phyloP scores from a whole-genome alignment of 2,329 filamentous ascomycete species.

The Penicillium sp. region DNA sequence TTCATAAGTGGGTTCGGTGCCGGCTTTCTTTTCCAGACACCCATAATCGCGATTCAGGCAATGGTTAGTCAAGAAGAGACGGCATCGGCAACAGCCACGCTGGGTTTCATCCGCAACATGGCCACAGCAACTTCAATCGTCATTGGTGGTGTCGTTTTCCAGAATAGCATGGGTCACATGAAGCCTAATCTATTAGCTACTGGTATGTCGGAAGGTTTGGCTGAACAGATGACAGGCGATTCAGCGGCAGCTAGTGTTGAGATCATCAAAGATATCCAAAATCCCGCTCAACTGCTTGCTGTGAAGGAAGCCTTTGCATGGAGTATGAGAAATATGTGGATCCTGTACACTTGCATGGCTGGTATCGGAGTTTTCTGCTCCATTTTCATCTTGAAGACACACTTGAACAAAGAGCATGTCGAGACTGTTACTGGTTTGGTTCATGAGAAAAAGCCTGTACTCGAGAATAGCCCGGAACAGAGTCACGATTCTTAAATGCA shows the following conservation, averaged over 20 bases:
- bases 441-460: conserved; percentile 23
- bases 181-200: conserved; percentile 64
- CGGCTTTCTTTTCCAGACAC: conserved; percentile 59
- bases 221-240: conserved; percentile 41
- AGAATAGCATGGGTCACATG: conserved; percentile 58
- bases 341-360: conserved; percentile 51
- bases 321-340: conserved; percentile 56
- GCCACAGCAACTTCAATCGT: conserved; percentile 71
- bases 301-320: conserved; percentile 53
- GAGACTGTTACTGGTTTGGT: conserved; percentile 56
- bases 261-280: conserved; percentile 44
- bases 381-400: conserved; percentile 49
- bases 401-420: conserved; percentile 55
- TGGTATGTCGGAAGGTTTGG: conserved; percentile 31
- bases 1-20: conserved; percentile 56
- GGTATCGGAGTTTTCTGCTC: conserved; percentile 48
- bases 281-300: conserved; percentile 43
- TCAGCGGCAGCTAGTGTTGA: conserved; percentile 54
- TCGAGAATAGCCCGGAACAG: too few relatives aligned
- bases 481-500: too few relatives aligned
- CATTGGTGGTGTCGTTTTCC: conserved; percentile 77
- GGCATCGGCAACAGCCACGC: conserved; percentile 57
- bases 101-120: conserved; percentile 66
- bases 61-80: conserved; percentile 54
- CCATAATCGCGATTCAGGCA: conserved; percentile 61